These are phyloP conservation scores for Geranium brycei DNA, from an alignment of 345 rosid genomes.

Conservation along the genomic window DNA sequence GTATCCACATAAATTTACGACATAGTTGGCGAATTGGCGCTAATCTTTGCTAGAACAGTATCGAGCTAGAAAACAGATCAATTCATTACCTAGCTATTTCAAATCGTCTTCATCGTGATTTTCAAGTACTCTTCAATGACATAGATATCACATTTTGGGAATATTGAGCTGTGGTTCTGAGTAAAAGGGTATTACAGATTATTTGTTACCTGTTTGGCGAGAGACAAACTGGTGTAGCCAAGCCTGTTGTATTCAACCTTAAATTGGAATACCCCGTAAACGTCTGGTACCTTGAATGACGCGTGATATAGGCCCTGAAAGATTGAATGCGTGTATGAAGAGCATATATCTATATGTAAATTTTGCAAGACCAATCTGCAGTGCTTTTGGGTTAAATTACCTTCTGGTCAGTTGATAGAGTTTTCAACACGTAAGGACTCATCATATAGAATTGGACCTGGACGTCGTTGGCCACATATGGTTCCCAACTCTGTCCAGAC, in stretches of 20 bases:
- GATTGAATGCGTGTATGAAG: background rate
- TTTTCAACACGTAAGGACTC: conserved; percentile 76
- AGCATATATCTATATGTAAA: background rate
- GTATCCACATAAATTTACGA: too few relatives aligned
- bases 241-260: conserved; percentile 62
- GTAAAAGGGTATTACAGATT: background rate
- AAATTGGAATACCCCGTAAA: conserved; percentile 70
- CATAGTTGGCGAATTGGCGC: too few relatives aligned
- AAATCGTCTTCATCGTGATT: too few relatives aligned
- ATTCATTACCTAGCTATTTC: too few relatives aligned
- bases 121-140: too few relatives aligned
- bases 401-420: conserved; percentile 38
- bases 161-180: too few relatives aligned
- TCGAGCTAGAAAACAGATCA: too few relatives aligned
- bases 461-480: conserved; percentile 57
- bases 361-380: background rate
- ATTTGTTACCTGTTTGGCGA: conserved; percentile 47
- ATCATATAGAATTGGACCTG: conserved; percentile 80
- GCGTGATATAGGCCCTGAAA: conserved; percentile 52
- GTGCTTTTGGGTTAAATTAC: conserved; percentile 14
- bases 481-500: conserved; percentile 66
- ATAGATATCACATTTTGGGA: too few relatives aligned
- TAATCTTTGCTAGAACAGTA: too few relatives aligned
- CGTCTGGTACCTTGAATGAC: conserved; percentile 65
- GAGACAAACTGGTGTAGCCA: conserved; percentile 57